Evolutionary conservation across 306 rosid species (phyloP).

Genomic region (Sophora flavescens): DNA sequence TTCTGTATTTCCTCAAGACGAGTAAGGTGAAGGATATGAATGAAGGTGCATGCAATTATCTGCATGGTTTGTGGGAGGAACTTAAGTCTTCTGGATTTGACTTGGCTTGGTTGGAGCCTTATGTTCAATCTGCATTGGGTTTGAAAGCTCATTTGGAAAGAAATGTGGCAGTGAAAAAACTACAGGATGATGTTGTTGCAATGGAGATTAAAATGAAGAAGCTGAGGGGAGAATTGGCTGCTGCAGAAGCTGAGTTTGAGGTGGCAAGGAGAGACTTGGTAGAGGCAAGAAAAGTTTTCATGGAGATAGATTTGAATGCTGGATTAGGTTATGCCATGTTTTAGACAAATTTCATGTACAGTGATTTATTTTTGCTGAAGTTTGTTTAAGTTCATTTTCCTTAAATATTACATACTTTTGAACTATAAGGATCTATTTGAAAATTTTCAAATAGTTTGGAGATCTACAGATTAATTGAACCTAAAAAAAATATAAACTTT

Average conservation of each 20-base stretch:
- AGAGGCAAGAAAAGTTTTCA: slow-evolving; percentile 25
- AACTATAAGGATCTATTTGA: too few relatives aligned
- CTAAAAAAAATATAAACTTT: too few relatives aligned
- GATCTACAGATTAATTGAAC: too few relatives aligned
- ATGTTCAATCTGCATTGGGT: slow-evolving; percentile 49
- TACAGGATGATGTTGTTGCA: background rate
- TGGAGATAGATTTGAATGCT: slow-evolving; percentile 46
- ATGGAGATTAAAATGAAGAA: slow-evolving; percentile 43
- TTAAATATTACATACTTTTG: background rate
- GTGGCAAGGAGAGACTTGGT: slow-evolving; percentile 34
- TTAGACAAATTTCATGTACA: background rate
- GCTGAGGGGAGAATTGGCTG: slow-evolving; percentile 43
- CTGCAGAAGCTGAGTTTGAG: slow-evolving; percentile 40
- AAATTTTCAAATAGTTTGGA: too few relatives aligned
- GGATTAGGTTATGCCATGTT: slow-evolving; percentile 50
- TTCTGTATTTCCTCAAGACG: slow-evolving; percentile 46
- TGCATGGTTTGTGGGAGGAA: slow-evolving; percentile 45
- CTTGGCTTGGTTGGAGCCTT: slow-evolving; percentile 50
- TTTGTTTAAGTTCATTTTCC: background rate
- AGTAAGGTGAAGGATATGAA: slow-evolving; percentile 45
- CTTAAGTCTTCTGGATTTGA: slow-evolving; percentile 45
- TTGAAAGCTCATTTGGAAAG: slow-evolving; percentile 19
- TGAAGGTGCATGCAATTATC: slow-evolving; percentile 40
- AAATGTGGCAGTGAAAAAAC: slow-evolving; percentile 12
- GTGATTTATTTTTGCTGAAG: background rate